Evolutionary conservation across 2,329 filamentous ascomycete genomes (phyloP), one percentile per base, ranked within the genome.

Genomic region (Didymella keratinophila): DNA sequence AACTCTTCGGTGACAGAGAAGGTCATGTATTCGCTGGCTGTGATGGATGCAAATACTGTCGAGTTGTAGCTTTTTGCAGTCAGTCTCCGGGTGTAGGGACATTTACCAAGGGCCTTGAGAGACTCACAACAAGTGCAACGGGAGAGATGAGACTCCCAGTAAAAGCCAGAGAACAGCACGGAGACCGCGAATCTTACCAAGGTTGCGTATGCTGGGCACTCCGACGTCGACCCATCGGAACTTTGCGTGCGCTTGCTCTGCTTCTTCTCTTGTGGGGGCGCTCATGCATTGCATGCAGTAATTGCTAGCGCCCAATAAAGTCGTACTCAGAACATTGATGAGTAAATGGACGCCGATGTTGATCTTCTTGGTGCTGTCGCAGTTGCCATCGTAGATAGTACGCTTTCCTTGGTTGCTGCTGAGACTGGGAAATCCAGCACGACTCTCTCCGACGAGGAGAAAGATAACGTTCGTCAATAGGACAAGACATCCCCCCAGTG

Each of bases 231-330:
- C 21, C 58, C 53, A 55, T 39, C 23, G 25, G n/a, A 20, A n/a
- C 60, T 32, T 32, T 0, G 60, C 43, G 66, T 86, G 84, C 0
- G 81, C 81, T 21, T 60, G 65, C 48, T 85, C 79, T 8, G 85
- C 67, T 36, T 85, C 82, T 9, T 63, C 56, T 27, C 83, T 72
- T 1, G 80, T 84, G 0, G 84, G 83, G 0, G 82, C 77, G 20
- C 70, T 78, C 16, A 86, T 66, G n/a, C 79, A 74, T 57, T 86
- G 84, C 80, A 84, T 83, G 51, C 77, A 79, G 58, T 82, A 84
- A 62, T 83, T 84, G 36, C 79, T 81, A 2, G 79, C 81, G 1
- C 77, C 76, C 1, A 84, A 74, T 9, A 84, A 58, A 1, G 76
- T 52, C 0, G 81, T 82, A 30, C 78, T 78, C 28, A 83, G 67